These are phyloP conservation scores for Vaccinium darrowii DNA, from an alignment of 148 eudicot species.

Conservation along the genomic window DNA sequence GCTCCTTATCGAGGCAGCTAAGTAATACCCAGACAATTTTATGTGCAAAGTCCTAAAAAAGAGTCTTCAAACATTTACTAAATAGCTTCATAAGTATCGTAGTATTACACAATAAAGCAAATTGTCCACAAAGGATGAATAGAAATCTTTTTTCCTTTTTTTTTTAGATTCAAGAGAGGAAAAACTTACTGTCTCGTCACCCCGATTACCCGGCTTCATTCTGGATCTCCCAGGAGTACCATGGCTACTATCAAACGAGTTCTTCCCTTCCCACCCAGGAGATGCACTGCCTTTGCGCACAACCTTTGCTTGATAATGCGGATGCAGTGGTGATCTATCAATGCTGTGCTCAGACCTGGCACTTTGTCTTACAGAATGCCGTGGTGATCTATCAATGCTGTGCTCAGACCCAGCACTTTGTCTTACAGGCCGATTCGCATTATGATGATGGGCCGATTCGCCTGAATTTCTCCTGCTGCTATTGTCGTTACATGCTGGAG, in stretches of 20 bases:
- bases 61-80: background rate
- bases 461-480: conserved; percentile 9
- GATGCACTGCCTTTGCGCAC: conserved; percentile 22
- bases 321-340: conserved; percentile 29
- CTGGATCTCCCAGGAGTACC: conserved; percentile 42
- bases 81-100: background rate
- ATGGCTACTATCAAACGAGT: conserved; percentile 34
- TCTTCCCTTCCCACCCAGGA: conserved; percentile 22
- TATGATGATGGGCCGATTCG: conserved; percentile 24
- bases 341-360: conserved; percentile 22
- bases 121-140: background rate
- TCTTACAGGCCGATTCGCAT: conserved; percentile 23
- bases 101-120: background rate
- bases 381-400: conserved; percentile 22
- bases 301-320: conserved; percentile 21
- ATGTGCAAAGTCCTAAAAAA: background rate
- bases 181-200: conserved; percentile 40
- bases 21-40: background rate
- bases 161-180: background rate
- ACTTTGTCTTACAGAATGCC: conserved; percentile 15
- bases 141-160: background rate
- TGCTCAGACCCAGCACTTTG: conserved; percentile 24
- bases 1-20: background rate
- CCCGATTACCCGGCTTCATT: conserved; percentile 23
- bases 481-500: conserved; percentile 35